Evolutionary conservation across 345 rosid genomes (phyloP).

Genomic region (Brassica cretica): DNA sequence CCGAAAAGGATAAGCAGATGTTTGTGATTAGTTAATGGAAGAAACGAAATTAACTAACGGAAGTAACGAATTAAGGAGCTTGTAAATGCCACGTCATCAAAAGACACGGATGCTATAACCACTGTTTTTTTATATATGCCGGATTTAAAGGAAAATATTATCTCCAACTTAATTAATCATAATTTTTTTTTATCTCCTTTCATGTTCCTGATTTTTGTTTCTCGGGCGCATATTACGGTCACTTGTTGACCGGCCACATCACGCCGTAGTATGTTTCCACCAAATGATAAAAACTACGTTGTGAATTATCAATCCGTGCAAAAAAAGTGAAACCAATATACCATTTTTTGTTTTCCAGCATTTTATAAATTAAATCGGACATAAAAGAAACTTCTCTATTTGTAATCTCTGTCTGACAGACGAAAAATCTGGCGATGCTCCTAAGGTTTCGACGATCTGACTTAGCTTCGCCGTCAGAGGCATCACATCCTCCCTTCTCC

Average conservation of each 20-base stretch:
- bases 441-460: no score
- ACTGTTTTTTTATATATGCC: background rate
- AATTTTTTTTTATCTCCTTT: background rate
- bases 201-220: background rate
- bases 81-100: conserved; percentile 19
- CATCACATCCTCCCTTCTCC: no score
- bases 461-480: no score
- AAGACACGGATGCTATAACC: conserved; percentile 16
- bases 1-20: conserved; percentile 3
- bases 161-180: background rate
- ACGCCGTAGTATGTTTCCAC: conserved; percentile 1
- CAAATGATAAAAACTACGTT: background rate
- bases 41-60: conserved; percentile 17
- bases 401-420: no score
- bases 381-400: no score
- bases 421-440: no score
- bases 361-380: no score
- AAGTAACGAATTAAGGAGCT: conserved; percentile 20
- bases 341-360: no score
- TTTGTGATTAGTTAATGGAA: conserved; percentile 17
- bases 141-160: background rate
- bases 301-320: background rate
- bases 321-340: background rate
- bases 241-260: conserved; percentile 22
- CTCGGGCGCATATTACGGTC: conserved; percentile 16